Conservation (phyloP, 371 early-diverging fungal species). For the Sporodiniella umbellata region DNA sequence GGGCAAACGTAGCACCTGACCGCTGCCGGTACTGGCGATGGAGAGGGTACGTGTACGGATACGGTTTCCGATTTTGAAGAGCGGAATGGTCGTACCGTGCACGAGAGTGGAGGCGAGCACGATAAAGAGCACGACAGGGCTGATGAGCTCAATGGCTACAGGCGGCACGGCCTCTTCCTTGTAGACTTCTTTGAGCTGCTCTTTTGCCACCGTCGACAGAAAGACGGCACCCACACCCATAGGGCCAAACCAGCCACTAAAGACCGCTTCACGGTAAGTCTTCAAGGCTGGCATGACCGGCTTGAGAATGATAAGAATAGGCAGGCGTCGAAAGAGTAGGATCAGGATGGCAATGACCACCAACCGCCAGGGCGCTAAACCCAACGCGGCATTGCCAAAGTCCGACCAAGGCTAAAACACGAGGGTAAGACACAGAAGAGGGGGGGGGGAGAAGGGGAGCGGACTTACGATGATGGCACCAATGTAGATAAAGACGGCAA, state of each 20-base stretch:
- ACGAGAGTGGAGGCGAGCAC: conserved; percentile 76
- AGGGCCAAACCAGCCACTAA: conserved; percentile 97
- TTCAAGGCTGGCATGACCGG: conserved; percentile 71
- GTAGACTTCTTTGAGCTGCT: conserved; percentile 39
- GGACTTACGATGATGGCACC: conserved; percentile 72
- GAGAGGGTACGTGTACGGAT: conserved; percentile 49
- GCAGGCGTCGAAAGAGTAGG: conserved; percentile 81
- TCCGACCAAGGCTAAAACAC: conserved; percentile 75
- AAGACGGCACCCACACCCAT: conserved; percentile 84
- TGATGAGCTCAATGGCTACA: conserved; percentile 33
- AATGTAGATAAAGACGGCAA: conserved; percentile 90
- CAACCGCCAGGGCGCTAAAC: conserved; percentile 66
- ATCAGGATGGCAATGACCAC: conserved; percentile 68
- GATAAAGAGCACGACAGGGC: conserved; percentile 69
- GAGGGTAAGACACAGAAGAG: background rate
- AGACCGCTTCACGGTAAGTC: conserved; percentile 79
- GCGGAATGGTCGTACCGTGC: conserved; percentile 79
- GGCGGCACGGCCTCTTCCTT: conserved; percentile 19
- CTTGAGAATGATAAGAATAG: conserved; percentile 67
- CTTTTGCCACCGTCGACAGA: conserved; percentile 61
- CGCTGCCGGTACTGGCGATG: conserved; percentile 38
- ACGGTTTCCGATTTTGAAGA: conserved; percentile 64
- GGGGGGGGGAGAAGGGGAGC: too few relatives aligned
- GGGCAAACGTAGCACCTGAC: conserved; percentile 37
- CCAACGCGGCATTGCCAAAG: conserved; percentile 54